phyloP scores from a whole-genome alignment of 2,329 filamentous ascomycete genomes.

The Pseudogymnoascus sp. region DNA sequence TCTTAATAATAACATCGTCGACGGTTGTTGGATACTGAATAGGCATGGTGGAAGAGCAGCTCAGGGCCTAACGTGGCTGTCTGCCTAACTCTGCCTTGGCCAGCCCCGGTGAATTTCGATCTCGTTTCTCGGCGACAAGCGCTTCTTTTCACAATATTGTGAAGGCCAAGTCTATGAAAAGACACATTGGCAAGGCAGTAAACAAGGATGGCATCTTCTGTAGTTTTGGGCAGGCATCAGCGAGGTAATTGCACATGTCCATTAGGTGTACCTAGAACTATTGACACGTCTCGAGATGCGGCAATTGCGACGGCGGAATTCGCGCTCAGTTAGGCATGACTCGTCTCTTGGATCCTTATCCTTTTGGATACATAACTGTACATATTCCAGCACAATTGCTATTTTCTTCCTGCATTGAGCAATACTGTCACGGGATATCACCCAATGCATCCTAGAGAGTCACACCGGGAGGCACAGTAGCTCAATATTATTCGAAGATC shows the following conservation, averaged over 20 bases:
- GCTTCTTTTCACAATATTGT: background rate
- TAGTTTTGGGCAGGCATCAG: constrained; percentile 1
- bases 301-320: background rate
- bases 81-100: constrained; percentile 7
- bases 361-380: background rate
- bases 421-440: background rate
- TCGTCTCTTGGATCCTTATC: background rate
- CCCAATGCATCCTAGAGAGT: background rate
- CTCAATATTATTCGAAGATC: background rate
- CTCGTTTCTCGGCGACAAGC: background rate
- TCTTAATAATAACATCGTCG: background rate
- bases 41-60: background rate
- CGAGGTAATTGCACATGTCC: background rate
- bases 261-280: background rate
- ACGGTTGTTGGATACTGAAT: constrained; percentile 5
- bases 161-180: background rate
- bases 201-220: background rate
- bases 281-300: background rate
- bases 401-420: background rate
- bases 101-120: background rate
- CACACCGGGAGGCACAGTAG: background rate
- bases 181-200: background rate
- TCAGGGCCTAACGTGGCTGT: background rate
- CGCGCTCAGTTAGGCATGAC: background rate
- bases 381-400: background rate